Base-by-base conservation (phyloP, 2,329 filamentous ascomycete species). In the Pseudonectria foliicola region DNA sequence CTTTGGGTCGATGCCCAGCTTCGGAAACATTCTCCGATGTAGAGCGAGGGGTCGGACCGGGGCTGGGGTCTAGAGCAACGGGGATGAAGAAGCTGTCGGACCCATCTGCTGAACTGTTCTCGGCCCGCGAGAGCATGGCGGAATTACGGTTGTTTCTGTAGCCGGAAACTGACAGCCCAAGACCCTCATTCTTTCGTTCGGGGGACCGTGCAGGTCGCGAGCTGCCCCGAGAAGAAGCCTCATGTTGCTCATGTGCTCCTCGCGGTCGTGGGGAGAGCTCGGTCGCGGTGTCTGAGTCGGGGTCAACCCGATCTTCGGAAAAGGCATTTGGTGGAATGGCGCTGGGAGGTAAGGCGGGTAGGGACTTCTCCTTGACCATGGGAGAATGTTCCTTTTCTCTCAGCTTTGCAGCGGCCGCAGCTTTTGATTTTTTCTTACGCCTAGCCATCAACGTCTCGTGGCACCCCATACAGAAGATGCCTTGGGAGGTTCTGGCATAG, bases 401-500 rank as follows among this genome's bases (percentile, higher is more conserved):
- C 33, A 71, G 62, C 51, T 80, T 80, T 31, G 74, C 71, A 13
- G 58, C 54, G 1, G 73, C 70, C 27, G 74, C 70, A 34, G 80
- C 75, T 60, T 86, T 88, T 26, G 82, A 81, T 60, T 86, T 88
- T 66, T 96, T 95, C 54, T 87, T 77, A 45, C 90, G 76, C 44
- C 90, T 75, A 32, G 90, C 87, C 88, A 96, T 96, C 34, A 98
- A 66, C 18, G 87, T 92, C 63, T 98, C 92, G 57, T 98, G 92
- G 59, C 92, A 98, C 55, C 82, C 88, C 92, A 98, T 98, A 67
- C 92, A 98, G 59, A 98, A 96, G 51, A 98, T 98, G 41, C 92
- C 92, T 62, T 96, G 92, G 7, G 90, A 95, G 2, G 92, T 98
- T 55, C 92, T 80, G 35, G 92, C 92, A 77, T 96, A 98, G 59